Percentiles rank a stretch among this genome's conserved stretches.
Conservation (phyloP, 768 basidiomycete genomes). For the Wakefieldia striispora region DNA sequence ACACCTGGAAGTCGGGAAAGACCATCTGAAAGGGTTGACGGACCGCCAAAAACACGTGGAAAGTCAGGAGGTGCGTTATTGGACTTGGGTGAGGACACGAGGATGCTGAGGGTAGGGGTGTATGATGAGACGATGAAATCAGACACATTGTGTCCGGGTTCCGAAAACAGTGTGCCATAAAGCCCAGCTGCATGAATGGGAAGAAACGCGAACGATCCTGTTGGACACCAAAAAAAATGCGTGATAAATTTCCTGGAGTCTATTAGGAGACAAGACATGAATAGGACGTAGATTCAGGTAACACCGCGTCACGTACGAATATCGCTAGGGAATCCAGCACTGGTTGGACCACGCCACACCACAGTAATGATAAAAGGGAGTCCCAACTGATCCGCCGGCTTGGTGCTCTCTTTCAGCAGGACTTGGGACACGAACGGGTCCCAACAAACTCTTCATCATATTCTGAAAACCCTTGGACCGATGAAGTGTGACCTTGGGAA, state of each 20-base stretch:
- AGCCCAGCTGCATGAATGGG: not conserved
- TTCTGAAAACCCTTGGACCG: not conserved
- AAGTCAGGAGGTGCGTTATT: not conserved
- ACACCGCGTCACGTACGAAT: not conserved
- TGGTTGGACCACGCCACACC: not conserved
- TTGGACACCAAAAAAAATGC: too few relatives aligned
- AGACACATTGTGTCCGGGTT: not conserved
- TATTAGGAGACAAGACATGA: not conserved
- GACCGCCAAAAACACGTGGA: conserved; percentile 4
- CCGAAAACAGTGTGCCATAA: not conserved
- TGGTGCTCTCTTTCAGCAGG: too few relatives aligned
- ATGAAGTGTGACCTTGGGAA: not conserved
- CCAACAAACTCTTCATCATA: not conserved
- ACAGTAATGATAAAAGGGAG: not conserved
- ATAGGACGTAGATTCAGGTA: not conserved
- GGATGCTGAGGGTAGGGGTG: conserved; percentile 16
- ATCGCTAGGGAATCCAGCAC: not conserved
- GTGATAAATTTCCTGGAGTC: not conserved
- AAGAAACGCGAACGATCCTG: not conserved
- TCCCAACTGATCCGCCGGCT: too few relatives aligned
- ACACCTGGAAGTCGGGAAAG: conserved; percentile 3
- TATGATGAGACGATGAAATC: not conserved
- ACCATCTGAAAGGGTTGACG: conserved; percentile 11
- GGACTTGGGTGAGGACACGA: conserved; percentile 1
- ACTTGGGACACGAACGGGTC: too few relatives aligned